These are phyloP conservation scores for Phytophthora kernoviae DNA, from an alignment of 352 stramenopile species.

Conservation along the genomic window DNA sequence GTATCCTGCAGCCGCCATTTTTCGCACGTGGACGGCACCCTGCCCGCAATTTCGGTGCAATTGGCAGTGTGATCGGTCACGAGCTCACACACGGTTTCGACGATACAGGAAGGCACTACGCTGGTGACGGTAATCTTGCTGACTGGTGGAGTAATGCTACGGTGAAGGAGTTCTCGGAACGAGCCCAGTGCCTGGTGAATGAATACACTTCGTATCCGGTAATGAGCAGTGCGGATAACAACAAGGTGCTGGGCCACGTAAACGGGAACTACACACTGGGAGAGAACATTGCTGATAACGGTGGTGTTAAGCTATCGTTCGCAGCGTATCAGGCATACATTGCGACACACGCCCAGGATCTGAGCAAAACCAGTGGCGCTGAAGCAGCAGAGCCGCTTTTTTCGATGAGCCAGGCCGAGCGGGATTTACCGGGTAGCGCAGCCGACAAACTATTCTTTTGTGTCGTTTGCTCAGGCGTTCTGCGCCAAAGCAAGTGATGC, in stretches of 20 bases:
- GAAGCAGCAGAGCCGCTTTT: slow-evolving; percentile 16
- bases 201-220: slow-evolving; percentile 65
- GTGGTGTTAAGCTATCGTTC: slow-evolving; percentile 77
- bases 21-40: slow-evolving; percentile 85
- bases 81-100: slow-evolving; percentile 98
- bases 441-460: slow-evolving; percentile 76
- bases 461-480: slow-evolving; percentile 79
- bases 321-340: slow-evolving; percentile 56
- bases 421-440: slow-evolving; percentile 15
- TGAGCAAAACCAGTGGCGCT: slow-evolving; percentile 28
- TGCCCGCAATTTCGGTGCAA: slow-evolving; percentile 93
- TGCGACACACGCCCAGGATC: slow-evolving; percentile 16
- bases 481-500: slow-evolving; percentile 71
- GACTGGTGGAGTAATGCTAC: slow-evolving; percentile 94
- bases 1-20: slow-evolving; percentile 95
- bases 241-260: slow-evolving; percentile 59
- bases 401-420: slow-evolving; percentile 22
- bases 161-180: slow-evolving; percentile 65
- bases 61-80: slow-evolving; percentile 94
- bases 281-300: slow-evolving; percentile 88
- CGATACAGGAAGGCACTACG: slow-evolving; percentile 90
- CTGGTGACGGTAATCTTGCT: slow-evolving; percentile 88
- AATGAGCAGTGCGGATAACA: slow-evolving; percentile 41
- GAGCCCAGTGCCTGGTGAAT: slow-evolving; percentile 64
- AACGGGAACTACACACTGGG: slow-evolving; percentile 82